Base-by-base conservation (phyloP, 352 stramenopile species). In the Globisporangium middletonii region DNA sequence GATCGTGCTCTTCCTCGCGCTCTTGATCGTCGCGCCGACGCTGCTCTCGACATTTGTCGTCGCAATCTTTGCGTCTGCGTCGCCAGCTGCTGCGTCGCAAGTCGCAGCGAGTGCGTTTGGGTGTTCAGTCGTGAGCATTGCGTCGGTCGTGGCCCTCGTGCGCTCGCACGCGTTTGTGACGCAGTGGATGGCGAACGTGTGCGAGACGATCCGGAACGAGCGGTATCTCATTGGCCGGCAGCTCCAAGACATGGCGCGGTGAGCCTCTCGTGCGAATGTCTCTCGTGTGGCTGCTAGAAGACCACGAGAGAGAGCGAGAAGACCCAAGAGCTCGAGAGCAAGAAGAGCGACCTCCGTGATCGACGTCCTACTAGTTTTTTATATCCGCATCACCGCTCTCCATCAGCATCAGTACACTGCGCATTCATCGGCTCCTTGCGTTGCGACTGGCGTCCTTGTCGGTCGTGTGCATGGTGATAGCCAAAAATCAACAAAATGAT, bases 181-280 rank as follows among this genome's bases (percentile, higher is more conserved):
- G 6, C 69, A 62, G 23, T 95, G 86, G 86, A 55, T 91, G 9
- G 67, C 73, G 4, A 79, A 82, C 15, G 64, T 95, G 27, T 80
- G 81, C 56, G 86, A 95, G 63, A 88, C 82, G 61, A 91, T 95
- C 50, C 83, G 83, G 28, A 92, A 95, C 64, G 86, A 95, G 59
- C 82, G 86, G 45, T 95, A 94, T 69, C 62, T 95, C 42, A 90
- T 95, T 58, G 86, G 86, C 42, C 83, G 84, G 4, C 73, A 94
- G 64, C 68, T 95, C 9, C 82, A 93, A 59, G 86, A 95, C 62
- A 95, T 92, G 83, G 78, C 67, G 45, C 72, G 86, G 59, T 94
- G 86, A 57, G 30, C 8, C 15, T 3, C 8, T 0, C 12, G 33
- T 38, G 33, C 7, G 33, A 1, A 8, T 38, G 33, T 38, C 1